A percentile compares a stretch with the other conserved stretches of the same genome.
Conservation (phyloP, 148 eudicot genomes). For the Rhododendron mucronatum region DNA sequence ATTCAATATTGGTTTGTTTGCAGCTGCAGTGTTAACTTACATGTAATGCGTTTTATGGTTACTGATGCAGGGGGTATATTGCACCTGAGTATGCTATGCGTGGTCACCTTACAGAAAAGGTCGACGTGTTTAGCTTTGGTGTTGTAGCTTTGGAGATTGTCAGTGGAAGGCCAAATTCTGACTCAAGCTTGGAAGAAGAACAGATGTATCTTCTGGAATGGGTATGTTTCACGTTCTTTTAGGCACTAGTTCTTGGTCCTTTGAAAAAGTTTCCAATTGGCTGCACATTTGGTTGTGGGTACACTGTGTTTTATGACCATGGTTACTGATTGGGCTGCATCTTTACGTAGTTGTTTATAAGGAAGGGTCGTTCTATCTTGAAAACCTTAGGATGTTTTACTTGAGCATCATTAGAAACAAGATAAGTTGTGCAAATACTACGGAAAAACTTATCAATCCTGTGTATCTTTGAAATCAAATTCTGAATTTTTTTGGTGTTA, state of each 20-base stretch:
- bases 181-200: conserved; percentile 45
- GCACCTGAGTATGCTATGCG: conserved; percentile 96
- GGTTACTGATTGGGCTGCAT: neutral
- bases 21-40: conserved; percentile 8
- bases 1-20: neutral
- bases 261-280: neutral
- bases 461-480: neutral
- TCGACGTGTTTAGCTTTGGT: conserved; percentile 86
- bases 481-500: neutral
- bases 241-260: neutral
- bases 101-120: conserved; percentile 92
- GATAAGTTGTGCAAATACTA: neutral
- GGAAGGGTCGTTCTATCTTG: neutral
- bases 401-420: neutral
- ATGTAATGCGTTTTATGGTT: neutral
- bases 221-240: conserved; percentile 35
- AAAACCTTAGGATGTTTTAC: neutral
- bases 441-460: neutral
- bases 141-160: conserved; percentile 79
- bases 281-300: neutral
- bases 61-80: conserved; percentile 65
- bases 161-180: conserved; percentile 71
- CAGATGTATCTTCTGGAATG: conserved; percentile 79
- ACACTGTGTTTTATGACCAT: neutral
- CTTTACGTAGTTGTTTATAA: neutral